These are phyloP conservation scores for Ceriops tagal DNA, from an alignment of 345 rosid species.

Conservation along the genomic window DNA sequence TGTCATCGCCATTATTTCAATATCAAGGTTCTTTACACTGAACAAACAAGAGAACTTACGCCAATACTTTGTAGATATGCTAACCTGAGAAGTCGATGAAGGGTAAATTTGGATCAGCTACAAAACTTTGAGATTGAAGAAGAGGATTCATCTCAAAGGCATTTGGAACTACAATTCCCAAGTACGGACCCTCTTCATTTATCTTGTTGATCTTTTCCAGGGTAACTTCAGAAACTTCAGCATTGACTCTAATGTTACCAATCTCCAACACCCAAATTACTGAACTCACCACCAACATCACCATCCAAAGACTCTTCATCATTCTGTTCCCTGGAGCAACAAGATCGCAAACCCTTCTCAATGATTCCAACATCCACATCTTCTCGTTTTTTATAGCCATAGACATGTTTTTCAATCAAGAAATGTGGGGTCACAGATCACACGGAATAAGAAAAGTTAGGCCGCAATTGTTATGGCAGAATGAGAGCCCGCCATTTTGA, in stretches of 20 bases:
- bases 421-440: too few relatives aligned
- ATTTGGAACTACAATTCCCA: constrained; percentile 73
- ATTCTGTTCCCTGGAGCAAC: background rate
- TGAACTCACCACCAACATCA: background rate
- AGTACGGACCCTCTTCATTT: constrained; percentile 50
- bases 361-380: too few relatives aligned
- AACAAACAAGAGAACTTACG: background rate
- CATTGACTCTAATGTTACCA: constrained; percentile 23
- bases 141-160: constrained; percentile 79
- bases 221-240: constrained; percentile 19
- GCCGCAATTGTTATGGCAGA: too few relatives aligned
- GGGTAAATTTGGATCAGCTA: constrained; percentile 34
- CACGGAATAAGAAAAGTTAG: too few relatives aligned
- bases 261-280: constrained; percentile 24
- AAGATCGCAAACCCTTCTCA: background rate
- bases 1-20: too few relatives aligned
- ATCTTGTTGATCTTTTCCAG: constrained; percentile 28
- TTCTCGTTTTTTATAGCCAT: too few relatives aligned
- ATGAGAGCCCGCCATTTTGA: too few relatives aligned
- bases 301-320: background rate
- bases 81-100: constrained; percentile 57
- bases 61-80: background rate
- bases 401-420: too few relatives aligned
- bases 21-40: too few relatives aligned
- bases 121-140: constrained; percentile 47